Evolutionary conservation across 441 rosid genomes (phyloP), one percentile per base, ranked within the genome.

Genomic region (Eutrema salsugineum): DNA sequence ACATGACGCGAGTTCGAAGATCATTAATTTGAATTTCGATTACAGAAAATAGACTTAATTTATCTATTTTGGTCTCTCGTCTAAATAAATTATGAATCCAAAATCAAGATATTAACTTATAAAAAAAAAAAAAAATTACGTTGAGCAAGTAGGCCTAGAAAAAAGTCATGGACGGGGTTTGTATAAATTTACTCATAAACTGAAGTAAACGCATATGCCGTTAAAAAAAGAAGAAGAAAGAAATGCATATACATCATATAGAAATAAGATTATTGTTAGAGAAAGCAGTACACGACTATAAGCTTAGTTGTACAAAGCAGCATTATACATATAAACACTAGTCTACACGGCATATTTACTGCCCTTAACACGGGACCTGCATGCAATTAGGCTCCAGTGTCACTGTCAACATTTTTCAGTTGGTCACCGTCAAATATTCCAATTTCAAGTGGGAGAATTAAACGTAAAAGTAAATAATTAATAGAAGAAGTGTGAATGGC

Each of bases 401-500:
- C 71, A 64, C 32, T 46, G 35, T 64, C 58, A 72, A 36, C 51
- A 38, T 47, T 44, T 63, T 63, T 20, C 12, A 28, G 49, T 17
- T 48, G 19, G 60, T 6, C 75, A 42, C 33, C 20, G 69, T 71
- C 69, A 71, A 53, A 42, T 53, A 53, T 20, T 62, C 20, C 38
- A 62, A 22, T 51, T 20, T 53, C 55, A 71, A 62, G 39, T 71
- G 17, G 63, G 56, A 8, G 8, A 20, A 20, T n/a, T 11, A 15
- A 30, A 70, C 1, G 9, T 2, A 27, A 49, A 17, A 49, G 39
- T n/a, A 15, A 43, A 48, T 1, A 69, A 8, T 2, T 20, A 10
- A 28, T 19, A 27, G 67, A 27, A 54, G 53, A 28, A 70, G 68
- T 70, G 68, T 71, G 68, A 61, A 61, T n/a, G 54, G 44, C 50